Conservation (phyloP, 495 filamentous ascomycete species). For the Talaromyces liani region DNA sequence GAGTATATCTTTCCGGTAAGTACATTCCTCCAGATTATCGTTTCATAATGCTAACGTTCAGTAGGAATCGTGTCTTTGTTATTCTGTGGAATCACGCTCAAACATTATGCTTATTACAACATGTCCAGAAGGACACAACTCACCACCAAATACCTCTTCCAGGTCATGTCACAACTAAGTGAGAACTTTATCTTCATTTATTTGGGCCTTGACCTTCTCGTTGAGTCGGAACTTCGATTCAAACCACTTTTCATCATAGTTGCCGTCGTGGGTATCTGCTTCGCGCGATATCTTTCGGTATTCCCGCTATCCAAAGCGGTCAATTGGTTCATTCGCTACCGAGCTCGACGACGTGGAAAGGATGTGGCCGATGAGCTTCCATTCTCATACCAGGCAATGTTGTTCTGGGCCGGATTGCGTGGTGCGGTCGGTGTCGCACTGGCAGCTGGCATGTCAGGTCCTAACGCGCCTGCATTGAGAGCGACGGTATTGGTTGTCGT, state of each 20-base stretch:
- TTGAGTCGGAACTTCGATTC: constrained; percentile 77
- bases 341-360: constrained; percentile 68
- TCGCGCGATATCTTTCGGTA: constrained; percentile 84
- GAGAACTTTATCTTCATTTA: constrained; percentile 99
- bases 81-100: constrained; percentile 96
- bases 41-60: constrained; percentile 4
- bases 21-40: constrained; percentile 3
- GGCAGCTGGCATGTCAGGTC: constrained; percentile 75
- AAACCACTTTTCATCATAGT: constrained; percentile 95
- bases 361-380: constrained; percentile 87
- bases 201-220: constrained; percentile 87
- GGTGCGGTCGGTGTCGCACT: constrained; percentile 95
- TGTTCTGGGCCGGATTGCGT: constrained; percentile 96
- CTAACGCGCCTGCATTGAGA: constrained; percentile 68
- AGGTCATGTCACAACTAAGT: constrained; percentile 86
- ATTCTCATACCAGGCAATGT: constrained; percentile 89
- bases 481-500: constrained; percentile 96
- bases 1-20: constrained; percentile 87
- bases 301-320: constrained; percentile 87
- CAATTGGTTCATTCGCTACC: constrained; percentile 89
- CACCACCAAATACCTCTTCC: constrained; percentile 96
- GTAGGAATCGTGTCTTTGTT: constrained; percentile 91
- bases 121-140: constrained; percentile 97
- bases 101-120: constrained; percentile 99
- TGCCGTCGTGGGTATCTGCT: constrained; percentile 82